Percentiles rank a stretch among this genome's conserved stretches.
These are phyloP conservation scores for Vararia minispora DNA, from an alignment of 768 basidiomycete genomes.

Conservation along the genomic window DNA sequence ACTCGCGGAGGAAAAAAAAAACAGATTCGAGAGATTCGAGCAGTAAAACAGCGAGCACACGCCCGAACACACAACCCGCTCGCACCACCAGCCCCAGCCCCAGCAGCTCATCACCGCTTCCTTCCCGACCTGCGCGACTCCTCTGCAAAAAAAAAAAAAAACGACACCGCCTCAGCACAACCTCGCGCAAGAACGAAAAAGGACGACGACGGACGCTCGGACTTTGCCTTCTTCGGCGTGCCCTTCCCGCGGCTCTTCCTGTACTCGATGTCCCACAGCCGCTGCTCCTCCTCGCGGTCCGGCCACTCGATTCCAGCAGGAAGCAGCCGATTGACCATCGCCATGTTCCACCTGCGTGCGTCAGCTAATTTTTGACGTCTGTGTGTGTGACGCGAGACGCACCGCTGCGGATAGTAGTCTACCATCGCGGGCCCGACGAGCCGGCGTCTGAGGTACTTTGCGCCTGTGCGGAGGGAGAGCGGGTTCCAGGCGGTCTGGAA, in stretches of 20 bases:
- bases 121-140: conserved; percentile 41
- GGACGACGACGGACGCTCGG: conserved; percentile 36
- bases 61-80: no score
- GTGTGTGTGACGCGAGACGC: no score
- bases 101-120: no score
- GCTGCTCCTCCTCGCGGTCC: conserved; percentile 55
- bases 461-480: conserved; percentile 66
- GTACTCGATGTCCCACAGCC: conserved; percentile 56
- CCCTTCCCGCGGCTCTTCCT: conserved; percentile 73
- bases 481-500: conserved; percentile 92
- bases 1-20: no score
- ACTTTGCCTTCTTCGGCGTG: conserved; percentile 70
- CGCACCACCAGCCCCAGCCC: no score
- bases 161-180: no score
- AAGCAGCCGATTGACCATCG: conserved; percentile 36
- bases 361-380: no score
- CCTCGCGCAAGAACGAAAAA: background rate
- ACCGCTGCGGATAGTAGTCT: conserved; percentile 66
- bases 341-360: conserved; percentile 48
- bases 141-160: conserved; percentile 20
- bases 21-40: no score
- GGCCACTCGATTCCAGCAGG: conserved; percentile 28
- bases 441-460: conserved; percentile 79
- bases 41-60: no score
- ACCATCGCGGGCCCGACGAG: conserved; percentile 82